A percentile compares a stretch with the other conserved stretches of the same genome.
These are phyloP conservation scores for Aspergillus jensenii DNA, from an alignment of 2,329 filamentous ascomycete species.

Conservation along the genomic window DNA sequence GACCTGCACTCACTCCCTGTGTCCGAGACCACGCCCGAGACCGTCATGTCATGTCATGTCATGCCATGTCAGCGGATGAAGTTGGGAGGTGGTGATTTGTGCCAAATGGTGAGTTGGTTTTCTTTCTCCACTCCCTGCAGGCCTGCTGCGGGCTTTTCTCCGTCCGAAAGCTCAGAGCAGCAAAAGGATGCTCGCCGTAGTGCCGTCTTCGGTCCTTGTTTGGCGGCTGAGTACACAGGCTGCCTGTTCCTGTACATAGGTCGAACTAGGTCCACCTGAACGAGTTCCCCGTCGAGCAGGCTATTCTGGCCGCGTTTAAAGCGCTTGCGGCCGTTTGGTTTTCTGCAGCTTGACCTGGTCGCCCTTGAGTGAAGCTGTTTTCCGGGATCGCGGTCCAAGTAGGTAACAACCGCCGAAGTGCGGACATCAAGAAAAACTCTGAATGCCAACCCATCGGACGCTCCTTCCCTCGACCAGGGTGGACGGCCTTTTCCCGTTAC, in stretches of 20 bases:
- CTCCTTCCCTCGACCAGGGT: conserved; percentile 4
- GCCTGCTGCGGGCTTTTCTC: background rate
- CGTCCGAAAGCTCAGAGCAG: background rate
- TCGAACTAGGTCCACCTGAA: conserved; percentile 12
- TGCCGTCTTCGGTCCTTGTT: background rate
- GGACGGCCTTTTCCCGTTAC: conserved; percentile 16
- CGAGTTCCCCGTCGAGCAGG: conserved; percentile 9
- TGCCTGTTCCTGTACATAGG: conserved; percentile 10
- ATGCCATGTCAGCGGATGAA: conserved; percentile 17
- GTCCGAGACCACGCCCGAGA: conserved; percentile 5
- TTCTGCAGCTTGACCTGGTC: background rate
- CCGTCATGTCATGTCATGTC: conserved; percentile 14
- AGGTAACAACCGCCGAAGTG: conserved; percentile 15
- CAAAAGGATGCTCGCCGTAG: conserved; percentile 1
- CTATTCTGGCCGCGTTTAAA: conserved; percentile 30
- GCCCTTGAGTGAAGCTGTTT: conserved; percentile 8
- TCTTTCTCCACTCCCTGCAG: conserved; percentile 6
- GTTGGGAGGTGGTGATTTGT: conserved; percentile 2
- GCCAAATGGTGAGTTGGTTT: conserved; percentile 2
- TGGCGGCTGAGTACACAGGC: conserved; percentile 7
- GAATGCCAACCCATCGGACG: conserved; percentile 1
- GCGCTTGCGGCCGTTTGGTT: conserved; percentile 31
- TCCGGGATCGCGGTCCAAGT: background rate
- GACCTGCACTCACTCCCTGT: conserved; percentile 9
- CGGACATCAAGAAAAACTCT: conserved; percentile 3